Evolutionary conservation across 352 stramenopile species (phyloP).

Genomic region (Detonula confervacea): DNA sequence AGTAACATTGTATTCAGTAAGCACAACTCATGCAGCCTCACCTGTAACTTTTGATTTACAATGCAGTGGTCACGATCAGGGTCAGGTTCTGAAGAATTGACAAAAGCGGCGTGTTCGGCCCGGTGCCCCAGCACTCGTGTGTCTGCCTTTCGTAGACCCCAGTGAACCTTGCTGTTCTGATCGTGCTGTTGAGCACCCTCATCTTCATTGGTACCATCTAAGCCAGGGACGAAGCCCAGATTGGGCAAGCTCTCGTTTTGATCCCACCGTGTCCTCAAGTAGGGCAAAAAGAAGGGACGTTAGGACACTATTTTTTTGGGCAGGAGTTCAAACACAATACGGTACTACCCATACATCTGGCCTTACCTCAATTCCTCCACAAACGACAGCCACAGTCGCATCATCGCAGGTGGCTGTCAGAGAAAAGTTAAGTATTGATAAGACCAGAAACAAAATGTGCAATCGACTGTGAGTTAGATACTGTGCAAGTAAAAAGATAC

Average conservation of each 20-base stretch:
- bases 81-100: constrained; percentile 76
- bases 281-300: too few relatives aligned
- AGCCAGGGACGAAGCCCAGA: constrained; percentile 51
- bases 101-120: constrained; percentile 64
- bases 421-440: too few relatives aligned
- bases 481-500: too few relatives aligned
- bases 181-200: background rate
- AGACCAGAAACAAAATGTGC: too few relatives aligned
- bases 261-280: constrained; percentile 72
- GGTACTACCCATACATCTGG: too few relatives aligned
- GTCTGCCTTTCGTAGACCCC: constrained; percentile 31
- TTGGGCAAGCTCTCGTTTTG: constrained; percentile 76
- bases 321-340: too few relatives aligned
- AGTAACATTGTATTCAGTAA: constrained; percentile 1
- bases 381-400: constrained; percentile 74
- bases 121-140: constrained; percentile 45
- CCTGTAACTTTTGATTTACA: constrained; percentile 83
- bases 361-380: too few relatives aligned
- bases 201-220: constrained; percentile 29
- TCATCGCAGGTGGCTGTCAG: constrained; percentile 74
- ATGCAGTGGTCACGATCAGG: constrained; percentile 75
- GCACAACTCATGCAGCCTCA: constrained; percentile 7
- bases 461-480: too few relatives aligned
- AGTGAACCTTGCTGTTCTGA: constrained; percentile 6
- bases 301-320: too few relatives aligned